A percentile compares a stretch with the other conserved stretches of the same genome.
phyloP scores from a whole-genome alignment of 2,329 filamentous ascomycete species.

The Colletotrichum magnum region DNA sequence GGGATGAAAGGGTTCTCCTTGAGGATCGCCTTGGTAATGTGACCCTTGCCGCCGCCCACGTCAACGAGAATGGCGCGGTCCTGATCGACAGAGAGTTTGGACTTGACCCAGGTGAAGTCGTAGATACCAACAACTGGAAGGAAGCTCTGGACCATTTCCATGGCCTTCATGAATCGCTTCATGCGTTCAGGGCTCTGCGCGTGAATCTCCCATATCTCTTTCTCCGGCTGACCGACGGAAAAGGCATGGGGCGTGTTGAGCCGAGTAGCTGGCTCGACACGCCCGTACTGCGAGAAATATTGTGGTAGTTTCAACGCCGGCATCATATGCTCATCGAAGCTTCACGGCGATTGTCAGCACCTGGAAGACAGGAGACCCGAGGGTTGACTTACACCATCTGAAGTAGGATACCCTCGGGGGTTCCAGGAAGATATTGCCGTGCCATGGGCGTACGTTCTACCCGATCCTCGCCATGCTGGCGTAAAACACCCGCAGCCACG shows the following conservation, averaged over 20 bases:
- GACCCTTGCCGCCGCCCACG: constrained; percentile 51
- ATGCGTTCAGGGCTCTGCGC: constrained; percentile 44
- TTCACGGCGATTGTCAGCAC: constrained; percentile 12
- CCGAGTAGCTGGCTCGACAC: constrained; percentile 47
- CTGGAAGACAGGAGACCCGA: too few species aligned
- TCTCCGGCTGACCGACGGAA: constrained; percentile 46
- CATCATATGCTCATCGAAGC: constrained; percentile 46
- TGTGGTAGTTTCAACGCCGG: constrained; percentile 45
- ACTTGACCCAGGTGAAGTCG: constrained; percentile 49
- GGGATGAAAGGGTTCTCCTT: constrained; percentile 31
- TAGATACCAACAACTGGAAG: constrained; percentile 48
- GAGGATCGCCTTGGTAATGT: constrained; percentile 42
- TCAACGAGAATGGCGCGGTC: constrained; percentile 49
- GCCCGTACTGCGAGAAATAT: constrained; percentile 51
- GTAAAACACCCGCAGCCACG: constrained; percentile 41
- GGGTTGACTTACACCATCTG: constrained; percentile 33
- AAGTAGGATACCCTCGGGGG: constrained; percentile 36
- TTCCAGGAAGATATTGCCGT: constrained; percentile 32
- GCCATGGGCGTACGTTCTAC: constrained; percentile 45
- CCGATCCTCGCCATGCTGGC: constrained; percentile 40
- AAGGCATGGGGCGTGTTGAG: constrained; percentile 48
- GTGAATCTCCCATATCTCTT: constrained; percentile 51
- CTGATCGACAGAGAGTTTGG: background rate
- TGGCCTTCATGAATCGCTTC: constrained; percentile 47
- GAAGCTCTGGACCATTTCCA: constrained; percentile 44